Percentiles rank a stretch among this genome's conserved stretches.
phyloP scores from a whole-genome alignment of 495 filamentous ascomycete genomes.

The Penicillium soppii region DNA sequence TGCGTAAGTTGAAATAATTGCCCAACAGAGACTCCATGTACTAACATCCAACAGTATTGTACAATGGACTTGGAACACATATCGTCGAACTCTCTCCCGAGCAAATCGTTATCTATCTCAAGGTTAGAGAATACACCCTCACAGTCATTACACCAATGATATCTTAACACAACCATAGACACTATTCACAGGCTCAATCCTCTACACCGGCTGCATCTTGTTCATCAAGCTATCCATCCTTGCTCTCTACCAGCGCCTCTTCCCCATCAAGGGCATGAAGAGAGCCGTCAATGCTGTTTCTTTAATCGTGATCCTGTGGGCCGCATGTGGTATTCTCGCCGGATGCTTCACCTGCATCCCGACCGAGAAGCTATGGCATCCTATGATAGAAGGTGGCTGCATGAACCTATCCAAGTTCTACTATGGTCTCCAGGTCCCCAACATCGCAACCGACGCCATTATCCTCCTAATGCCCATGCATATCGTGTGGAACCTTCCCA shows the following conservation, averaged over 20 bases:
- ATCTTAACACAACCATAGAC: slow-evolving; percentile 7
- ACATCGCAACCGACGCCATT: slow-evolving; percentile 41
- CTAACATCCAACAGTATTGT: slow-evolving; percentile 16
- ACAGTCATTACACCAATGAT: not conserved
- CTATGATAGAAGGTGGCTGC: slow-evolving; percentile 22
- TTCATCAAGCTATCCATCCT: slow-evolving; percentile 40
- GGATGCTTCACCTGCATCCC: slow-evolving; percentile 37
- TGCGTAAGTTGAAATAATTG: slow-evolving; percentile 9
- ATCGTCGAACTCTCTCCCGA: slow-evolving; percentile 16
- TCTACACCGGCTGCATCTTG: slow-evolving; percentile 22
- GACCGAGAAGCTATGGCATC: slow-evolving; percentile 32
- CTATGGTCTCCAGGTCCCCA: slow-evolving; percentile 39
- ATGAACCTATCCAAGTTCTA: slow-evolving; percentile 33
- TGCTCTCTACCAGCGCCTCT: slow-evolving; percentile 31
- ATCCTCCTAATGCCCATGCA: slow-evolving; percentile 53
- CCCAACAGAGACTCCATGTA: not conserved
- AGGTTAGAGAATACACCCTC: slow-evolving; percentile 1
- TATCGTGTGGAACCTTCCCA: slow-evolving; percentile 40
- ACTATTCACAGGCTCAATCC: slow-evolving; percentile 22
- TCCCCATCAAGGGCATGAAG: slow-evolving; percentile 27
- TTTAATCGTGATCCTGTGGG: slow-evolving; percentile 22
- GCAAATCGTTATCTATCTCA: slow-evolving; percentile 17
- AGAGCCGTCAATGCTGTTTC: slow-evolving; percentile 12
- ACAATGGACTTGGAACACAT: slow-evolving; percentile 25
- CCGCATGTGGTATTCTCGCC: slow-evolving; percentile 25